Conservation (phyloP, 1,284 basidiomycete genomes). For the Melampsora americana region DNA sequence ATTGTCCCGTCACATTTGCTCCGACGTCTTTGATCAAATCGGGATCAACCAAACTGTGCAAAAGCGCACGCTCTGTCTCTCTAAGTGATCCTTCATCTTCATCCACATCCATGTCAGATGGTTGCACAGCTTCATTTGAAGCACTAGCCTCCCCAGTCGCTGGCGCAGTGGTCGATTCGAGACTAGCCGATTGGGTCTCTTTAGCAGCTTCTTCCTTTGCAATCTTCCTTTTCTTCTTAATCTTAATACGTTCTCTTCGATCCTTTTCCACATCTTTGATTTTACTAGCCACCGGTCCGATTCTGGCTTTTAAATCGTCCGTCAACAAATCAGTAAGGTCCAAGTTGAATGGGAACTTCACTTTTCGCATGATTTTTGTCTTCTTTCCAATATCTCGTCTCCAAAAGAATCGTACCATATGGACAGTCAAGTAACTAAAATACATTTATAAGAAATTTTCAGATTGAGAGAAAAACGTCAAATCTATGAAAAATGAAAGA, state of each 20-base stretch:
- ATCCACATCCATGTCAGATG: slow-evolving; percentile 46
- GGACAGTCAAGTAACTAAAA: slow-evolving; percentile 68
- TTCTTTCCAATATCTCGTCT: slow-evolving; percentile 84
- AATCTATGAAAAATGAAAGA: background rate
- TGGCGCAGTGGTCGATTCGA: background rate
- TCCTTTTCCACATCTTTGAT: slow-evolving; percentile 78
- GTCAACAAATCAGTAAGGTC: slow-evolving; percentile 80
- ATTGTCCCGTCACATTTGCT: slow-evolving; percentile 69
- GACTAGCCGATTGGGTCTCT: slow-evolving; percentile 50
- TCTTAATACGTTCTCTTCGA: slow-evolving; percentile 75
- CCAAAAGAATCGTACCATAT: slow-evolving; percentile 97
- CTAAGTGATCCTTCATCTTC: slow-evolving; percentile 51
- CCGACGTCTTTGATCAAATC: slow-evolving; percentile 69
- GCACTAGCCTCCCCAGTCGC: slow-evolving; percentile 3
- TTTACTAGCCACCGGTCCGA: slow-evolving; percentile 61
- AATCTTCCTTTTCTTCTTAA: slow-evolving; percentile 70
- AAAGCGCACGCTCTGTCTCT: slow-evolving; percentile 64
- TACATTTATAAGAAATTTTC: background rate
- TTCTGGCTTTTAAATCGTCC: slow-evolving; percentile 67
- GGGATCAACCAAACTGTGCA: slow-evolving; percentile 65
- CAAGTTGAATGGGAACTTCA: slow-evolving; percentile 83
- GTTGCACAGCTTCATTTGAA: background rate
- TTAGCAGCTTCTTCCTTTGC: slow-evolving; percentile 53
- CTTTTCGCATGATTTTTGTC: slow-evolving; percentile 90
- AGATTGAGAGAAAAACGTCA: background rate